Evolutionary conservation across 2,329 filamentous ascomycete species (phyloP).

Genomic region (Colletotrichum sp.): DNA sequence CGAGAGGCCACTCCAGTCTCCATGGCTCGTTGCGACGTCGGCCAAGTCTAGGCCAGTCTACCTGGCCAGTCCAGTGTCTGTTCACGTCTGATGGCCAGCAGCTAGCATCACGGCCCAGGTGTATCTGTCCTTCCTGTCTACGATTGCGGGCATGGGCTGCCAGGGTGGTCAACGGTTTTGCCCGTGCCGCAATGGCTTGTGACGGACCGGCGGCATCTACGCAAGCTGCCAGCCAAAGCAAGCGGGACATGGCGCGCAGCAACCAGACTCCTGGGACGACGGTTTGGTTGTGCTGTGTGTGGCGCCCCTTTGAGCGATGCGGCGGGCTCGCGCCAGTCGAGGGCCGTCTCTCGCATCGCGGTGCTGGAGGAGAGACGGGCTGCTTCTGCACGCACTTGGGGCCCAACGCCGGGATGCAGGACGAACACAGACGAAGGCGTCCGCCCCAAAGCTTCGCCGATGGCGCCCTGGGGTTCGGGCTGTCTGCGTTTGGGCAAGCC

Average conservation of each 20-base stretch:
- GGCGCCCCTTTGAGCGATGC: neutral
- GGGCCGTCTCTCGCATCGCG: neutral
- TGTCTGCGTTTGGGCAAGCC: neutral
- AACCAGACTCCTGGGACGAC: slow-evolving; percentile 15
- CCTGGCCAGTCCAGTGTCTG: neutral
- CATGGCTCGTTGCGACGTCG: neutral
- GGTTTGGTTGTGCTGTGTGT: neutral
- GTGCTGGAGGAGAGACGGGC: neutral
- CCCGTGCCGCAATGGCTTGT: slow-evolving; percentile 14
- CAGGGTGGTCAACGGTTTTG: slow-evolving; percentile 4
- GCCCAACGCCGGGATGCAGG: neutral
- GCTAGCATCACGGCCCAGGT: neutral
- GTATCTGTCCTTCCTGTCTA: neutral
- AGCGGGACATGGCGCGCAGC: slow-evolving; percentile 4
- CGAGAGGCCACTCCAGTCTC: neutral
- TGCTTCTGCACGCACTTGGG: neutral
- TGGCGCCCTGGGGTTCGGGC: neutral
- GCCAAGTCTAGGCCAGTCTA: neutral
- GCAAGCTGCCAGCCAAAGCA: neutral
- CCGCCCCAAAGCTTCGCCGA: slow-evolving; percentile 14
- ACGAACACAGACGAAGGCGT: neutral
- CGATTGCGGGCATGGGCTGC: neutral
- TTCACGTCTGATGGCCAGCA: neutral
- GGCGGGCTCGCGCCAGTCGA: neutral
- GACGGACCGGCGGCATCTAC: slow-evolving; percentile 16